A percentile compares a stretch with the other conserved stretches of the same genome.
phyloP scores from a whole-genome alignment of 768 basidiomycete species.

The Boletus sp. region DNA sequence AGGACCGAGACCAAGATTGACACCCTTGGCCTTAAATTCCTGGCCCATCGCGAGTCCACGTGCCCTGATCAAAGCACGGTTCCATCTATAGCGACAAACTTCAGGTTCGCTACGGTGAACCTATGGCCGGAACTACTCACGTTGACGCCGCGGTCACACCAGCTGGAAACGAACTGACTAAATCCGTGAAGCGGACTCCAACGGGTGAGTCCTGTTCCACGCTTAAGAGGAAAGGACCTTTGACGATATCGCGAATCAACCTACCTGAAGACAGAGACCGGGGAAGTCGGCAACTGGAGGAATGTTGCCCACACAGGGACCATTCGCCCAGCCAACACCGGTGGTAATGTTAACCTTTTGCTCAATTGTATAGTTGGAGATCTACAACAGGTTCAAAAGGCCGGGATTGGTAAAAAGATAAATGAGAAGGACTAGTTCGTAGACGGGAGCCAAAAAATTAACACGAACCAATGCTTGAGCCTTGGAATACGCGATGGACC shows the following conservation, averaged over 20 bases:
- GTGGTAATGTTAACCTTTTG: conserved; percentile 66
- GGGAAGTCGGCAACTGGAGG: conserved; percentile 54
- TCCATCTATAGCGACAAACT: conserved; percentile 47
- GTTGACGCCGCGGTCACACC: conserved; percentile 81
- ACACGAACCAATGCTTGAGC: conserved; percentile 52
- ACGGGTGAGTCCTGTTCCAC: conserved; percentile 62
- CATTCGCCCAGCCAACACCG: conserved; percentile 50
- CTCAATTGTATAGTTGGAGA: conserved; percentile 51
- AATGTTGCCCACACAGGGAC: conserved; percentile 72
- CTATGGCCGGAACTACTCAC: conserved; percentile 36
- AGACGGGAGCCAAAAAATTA: neutral
- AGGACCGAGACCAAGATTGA: conserved; percentile 73
- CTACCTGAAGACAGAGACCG: conserved; percentile 69
- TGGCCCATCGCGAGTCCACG: conserved; percentile 78
- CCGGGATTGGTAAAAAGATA: too few relatives aligned
- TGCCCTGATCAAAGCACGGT: conserved; percentile 71
- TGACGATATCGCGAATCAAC: conserved; percentile 4
- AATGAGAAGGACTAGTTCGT: too few relatives aligned
- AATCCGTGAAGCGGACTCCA: conserved; percentile 75
- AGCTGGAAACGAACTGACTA: conserved; percentile 79
- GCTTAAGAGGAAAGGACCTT: neutral
- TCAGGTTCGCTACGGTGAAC: neutral
- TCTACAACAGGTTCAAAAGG: conserved; percentile 25
- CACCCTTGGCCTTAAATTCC: conserved; percentile 83
- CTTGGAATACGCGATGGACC: conserved; percentile 58